A percentile compares a stretch with the other conserved stretches of the same genome.
These are phyloP conservation scores for Candida buenavistaensis DNA, from an alignment of 1,139 yeast species.

Conservation along the genomic window DNA sequence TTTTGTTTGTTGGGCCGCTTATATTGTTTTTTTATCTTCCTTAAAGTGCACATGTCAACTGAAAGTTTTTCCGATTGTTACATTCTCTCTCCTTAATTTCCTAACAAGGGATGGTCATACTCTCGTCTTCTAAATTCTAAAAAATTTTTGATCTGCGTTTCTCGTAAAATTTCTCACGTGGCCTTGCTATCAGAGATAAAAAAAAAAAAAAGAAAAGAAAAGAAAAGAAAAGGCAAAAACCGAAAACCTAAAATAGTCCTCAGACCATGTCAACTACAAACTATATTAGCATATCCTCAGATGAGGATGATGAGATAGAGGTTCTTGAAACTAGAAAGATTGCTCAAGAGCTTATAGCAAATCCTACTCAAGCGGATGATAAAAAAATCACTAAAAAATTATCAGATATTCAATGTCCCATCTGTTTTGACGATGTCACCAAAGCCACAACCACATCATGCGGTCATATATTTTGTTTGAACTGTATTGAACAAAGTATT, in stretches of 20 bases:
- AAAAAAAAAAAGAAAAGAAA: no score
- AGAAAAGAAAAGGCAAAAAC: no score
- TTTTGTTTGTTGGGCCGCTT: no score
- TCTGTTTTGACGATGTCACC: constrained; percentile 44
- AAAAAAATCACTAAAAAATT: constrained; percentile 29
- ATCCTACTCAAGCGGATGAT: constrained; percentile 21
- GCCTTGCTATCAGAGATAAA: no score
- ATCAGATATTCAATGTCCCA: constrained; percentile 44
- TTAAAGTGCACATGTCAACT: no score
- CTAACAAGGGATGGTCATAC: no score
- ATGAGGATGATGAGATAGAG: constrained; percentile 38
- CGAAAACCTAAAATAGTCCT: neutral
- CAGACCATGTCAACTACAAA: constrained; percentile 14
- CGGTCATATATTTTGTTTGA: constrained; percentile 49
- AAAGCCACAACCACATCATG: constrained; percentile 45
- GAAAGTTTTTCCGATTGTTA: no score
- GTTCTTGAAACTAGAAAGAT: constrained; percentile 39
- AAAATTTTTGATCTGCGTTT: no score
- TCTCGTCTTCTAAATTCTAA: no score
- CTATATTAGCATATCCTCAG: constrained; percentile 28
- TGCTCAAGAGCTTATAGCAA: constrained; percentile 34
- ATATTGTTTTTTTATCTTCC: no score
- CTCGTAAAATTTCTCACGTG: no score
- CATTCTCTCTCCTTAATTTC: no score
- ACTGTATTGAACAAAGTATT: constrained; percentile 44